These are phyloP conservation scores for Alternaria alternata DNA, from an alignment of 2,329 filamentous ascomycete genomes.

Conservation along the genomic window DNA sequence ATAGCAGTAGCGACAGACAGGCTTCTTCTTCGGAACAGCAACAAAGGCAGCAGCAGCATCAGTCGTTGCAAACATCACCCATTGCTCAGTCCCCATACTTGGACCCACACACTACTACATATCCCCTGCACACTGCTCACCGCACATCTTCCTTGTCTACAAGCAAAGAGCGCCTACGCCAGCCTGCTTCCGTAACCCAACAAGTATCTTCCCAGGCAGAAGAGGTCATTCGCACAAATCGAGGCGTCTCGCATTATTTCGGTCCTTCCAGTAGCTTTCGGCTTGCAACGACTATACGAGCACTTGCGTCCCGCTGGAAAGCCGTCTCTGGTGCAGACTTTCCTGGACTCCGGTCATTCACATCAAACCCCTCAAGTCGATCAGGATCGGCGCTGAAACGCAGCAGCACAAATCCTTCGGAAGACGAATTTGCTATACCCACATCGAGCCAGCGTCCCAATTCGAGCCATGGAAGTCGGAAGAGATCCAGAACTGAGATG, in stretches of 20 bases:
- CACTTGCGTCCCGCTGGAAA: conserved; percentile 33
- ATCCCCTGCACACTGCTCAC: conserved; percentile 13
- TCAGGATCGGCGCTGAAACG: conserved; percentile 14
- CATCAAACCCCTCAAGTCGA: conserved; percentile 16
- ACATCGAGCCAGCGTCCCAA: conserved; percentile 5
- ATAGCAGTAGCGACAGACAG: conserved; percentile 9
- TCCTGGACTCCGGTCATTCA: conserved; percentile 12
- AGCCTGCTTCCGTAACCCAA: conserved; percentile 26
- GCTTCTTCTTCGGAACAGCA: conserved; percentile 6
- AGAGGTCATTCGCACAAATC: conserved; percentile 28
- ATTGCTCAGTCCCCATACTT: conserved; percentile 2
- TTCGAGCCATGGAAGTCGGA: conserved; percentile 20
- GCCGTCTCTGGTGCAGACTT: conserved; percentile 21
- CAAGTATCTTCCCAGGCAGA: conserved; percentile 19
- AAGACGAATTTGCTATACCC: conserved; percentile 29
- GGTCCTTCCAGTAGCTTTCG: conserved; percentile 39
- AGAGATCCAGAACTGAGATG: conserved; percentile 28
- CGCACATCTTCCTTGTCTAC: conserved; percentile 17
- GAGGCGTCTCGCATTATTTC: conserved; percentile 37
- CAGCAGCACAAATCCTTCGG: conserved; percentile 26
- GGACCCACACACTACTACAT: neutral
- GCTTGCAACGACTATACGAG: conserved; percentile 33
- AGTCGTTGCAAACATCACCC: conserved; percentile 12
- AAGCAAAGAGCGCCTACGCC: conserved; percentile 13
- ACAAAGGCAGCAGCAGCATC: conserved; percentile 10